Evolutionary conservation across 192 early-diverging fungal genomes (phyloP), one percentile per base, ranked within the genome.

Genomic region (Backusella australiensis): DNA sequence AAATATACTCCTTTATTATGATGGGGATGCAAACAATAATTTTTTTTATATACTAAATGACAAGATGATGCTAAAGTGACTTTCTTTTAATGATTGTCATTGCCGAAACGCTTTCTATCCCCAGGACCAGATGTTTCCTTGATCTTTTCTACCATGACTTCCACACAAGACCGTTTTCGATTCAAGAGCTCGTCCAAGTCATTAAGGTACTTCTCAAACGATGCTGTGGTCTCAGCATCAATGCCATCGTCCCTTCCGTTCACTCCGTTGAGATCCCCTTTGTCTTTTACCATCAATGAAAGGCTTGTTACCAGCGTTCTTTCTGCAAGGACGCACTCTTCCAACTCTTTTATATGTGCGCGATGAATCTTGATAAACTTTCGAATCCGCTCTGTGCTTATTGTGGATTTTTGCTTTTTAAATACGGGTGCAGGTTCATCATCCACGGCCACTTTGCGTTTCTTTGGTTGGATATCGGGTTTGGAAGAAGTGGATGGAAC

Each of bases 161-260:
- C 75, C 8, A 77, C 66, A 56, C 53, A 70, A 23, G 66, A 52
- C 26, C 21, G 34, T 59, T 77, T 81, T 59, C 71, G 75, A 49
- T 81, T 52, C 12, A 81, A 39, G 5, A 81, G 8, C 6, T 77
- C 80, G 9, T 81, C 68, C 21, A 81, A n/a, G 29, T 77, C 71
- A 35, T 67, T 73, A 17, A 74, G 19, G 59, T 81, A 81, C 12
- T 71, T 34, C 23, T 69, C 68, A 32, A 70, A 81, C 11, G 70
- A 35, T 11, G 68, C 3, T 2, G 38, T 34, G 0, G 15, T 44
- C 1, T 68, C 7, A 0, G 44, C 49, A 23, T 74, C 70, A 0
- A 69, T 66, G 32, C 32, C 32, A 8, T 59, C 63, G 14, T 39
- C 59, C 19, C 21, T 17, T 19, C 69, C 72, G 3, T 56, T 72